Evolutionary conservation across 179 eudicot species (phyloP).

Genomic region (Sideroxylon spinosum): DNA sequence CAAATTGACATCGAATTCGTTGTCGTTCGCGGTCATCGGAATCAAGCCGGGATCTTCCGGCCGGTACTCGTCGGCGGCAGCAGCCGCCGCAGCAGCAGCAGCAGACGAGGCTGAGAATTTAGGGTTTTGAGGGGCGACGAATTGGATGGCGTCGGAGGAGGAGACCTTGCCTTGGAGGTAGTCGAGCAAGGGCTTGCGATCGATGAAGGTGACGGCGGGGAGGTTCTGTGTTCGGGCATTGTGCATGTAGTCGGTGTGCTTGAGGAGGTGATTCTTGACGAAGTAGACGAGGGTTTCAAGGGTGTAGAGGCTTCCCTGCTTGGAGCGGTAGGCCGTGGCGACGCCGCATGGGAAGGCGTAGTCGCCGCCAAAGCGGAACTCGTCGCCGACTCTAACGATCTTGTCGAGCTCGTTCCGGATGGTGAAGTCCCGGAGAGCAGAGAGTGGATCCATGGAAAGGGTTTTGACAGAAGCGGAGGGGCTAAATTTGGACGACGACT

Average conservation of each 20-base stretch:
- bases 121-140: constrained; percentile 16
- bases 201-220: constrained; percentile 69
- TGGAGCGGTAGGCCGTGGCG: constrained; percentile 75
- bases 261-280: constrained; percentile 56
- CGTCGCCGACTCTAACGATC: constrained; percentile 49
- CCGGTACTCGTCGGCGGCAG: constrained; percentile 23
- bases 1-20: not conserved
- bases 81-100: constrained; percentile 43
- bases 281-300: constrained; percentile 82
- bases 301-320: constrained; percentile 66
- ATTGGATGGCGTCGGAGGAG: constrained; percentile 19
- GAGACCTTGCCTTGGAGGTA: constrained; percentile 56
- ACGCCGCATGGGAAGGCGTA: constrained; percentile 59
- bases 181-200: constrained; percentile 69
- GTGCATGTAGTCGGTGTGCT: constrained; percentile 66
- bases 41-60: constrained; percentile 35
- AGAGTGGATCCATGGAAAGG: constrained; percentile 61
- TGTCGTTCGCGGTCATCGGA: not conserved
- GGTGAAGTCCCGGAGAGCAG: constrained; percentile 77
- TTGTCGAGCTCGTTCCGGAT: constrained; percentile 53
- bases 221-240: constrained; percentile 41
- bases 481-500: too few relatives aligned
- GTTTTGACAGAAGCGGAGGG: not conserved
- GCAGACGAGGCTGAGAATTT: constrained; percentile 16
- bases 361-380: constrained; percentile 51